Conservation (phyloP, 2,329 filamentous ascomycete genomes). For the Fusarium subglutinans region DNA sequence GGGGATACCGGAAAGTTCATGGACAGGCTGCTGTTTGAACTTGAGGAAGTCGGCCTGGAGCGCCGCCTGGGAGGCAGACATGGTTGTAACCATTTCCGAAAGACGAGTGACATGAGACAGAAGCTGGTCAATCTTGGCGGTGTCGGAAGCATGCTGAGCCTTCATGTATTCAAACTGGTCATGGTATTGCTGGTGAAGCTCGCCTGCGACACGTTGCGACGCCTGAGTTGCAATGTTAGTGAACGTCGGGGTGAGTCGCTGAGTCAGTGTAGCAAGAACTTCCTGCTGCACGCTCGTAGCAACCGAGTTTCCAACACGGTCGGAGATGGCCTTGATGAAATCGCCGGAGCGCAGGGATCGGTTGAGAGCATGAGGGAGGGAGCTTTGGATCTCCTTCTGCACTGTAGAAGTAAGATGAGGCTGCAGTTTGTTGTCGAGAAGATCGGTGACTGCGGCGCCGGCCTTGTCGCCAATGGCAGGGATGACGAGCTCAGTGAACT, state of each 20-base stretch:
- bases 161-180: conserved; percentile 62
- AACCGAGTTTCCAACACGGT: conserved; percentile 75
- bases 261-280: conserved; percentile 68
- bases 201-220: conserved; percentile 72
- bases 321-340: conserved; percentile 73
- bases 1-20: conserved; percentile 52
- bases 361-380: conserved; percentile 70
- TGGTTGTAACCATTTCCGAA: conserved; percentile 73
- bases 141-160: conserved; percentile 60
- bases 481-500: conserved; percentile 79
- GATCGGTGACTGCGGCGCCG: conserved; percentile 73
- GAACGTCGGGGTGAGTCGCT: conserved; percentile 72
- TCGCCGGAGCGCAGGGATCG: conserved; percentile 74
- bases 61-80: conserved; percentile 74
- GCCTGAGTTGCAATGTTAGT: conserved; percentile 71
- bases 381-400: conserved; percentile 76
- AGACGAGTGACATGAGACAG: conserved; percentile 72
- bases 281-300: conserved; percentile 75
- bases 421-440: conserved; percentile 74
- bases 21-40: conserved; percentile 61
- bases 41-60: conserved; percentile 73
- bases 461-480: conserved; percentile 77
- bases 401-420: conserved; percentile 72
- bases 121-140: conserved; percentile 77
- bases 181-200: conserved; percentile 71